Evolutionary conservation across 352 stramenopile genomes (phyloP).

Genomic region (Phytophthora quininea): DNA sequence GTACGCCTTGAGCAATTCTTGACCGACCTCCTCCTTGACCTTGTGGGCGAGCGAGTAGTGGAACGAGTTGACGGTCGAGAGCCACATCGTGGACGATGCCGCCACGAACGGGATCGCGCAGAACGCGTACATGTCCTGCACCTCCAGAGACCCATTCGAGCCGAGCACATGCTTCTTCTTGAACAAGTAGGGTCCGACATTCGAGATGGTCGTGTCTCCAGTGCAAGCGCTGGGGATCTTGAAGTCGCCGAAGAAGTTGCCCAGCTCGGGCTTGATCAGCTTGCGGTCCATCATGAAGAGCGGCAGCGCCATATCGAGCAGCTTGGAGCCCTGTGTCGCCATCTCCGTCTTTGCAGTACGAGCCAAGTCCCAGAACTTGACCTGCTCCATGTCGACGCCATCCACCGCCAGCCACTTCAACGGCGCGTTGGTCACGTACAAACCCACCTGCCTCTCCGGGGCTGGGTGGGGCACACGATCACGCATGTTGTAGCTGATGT

Average conservation of each 20-base stretch:
- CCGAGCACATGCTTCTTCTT: conserved; percentile 7
- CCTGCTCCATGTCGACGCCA: conserved; percentile 25
- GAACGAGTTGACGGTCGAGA: conserved; percentile 38
- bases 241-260: background rate
- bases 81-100: conserved; percentile 36
- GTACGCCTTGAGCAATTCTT: background rate
- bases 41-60: conserved; percentile 52
- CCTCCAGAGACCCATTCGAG: conserved; percentile 7
- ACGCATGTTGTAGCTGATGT: conserved; percentile 42
- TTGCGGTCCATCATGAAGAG: conserved; percentile 9
- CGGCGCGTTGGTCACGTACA: conserved; percentile 37
- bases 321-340: conserved; percentile 7
- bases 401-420: conserved; percentile 38
- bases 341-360: conserved; percentile 23
- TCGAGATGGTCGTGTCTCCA: conserved; percentile 38
- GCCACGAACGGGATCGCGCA: conserved; percentile 42
- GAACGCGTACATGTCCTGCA: conserved; percentile 45
- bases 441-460: conserved; percentile 27
- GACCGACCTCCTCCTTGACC: conserved; percentile 10
- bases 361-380: conserved; percentile 45
- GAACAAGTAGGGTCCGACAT: conserved; percentile 23
- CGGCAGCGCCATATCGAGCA: conserved; percentile 38
- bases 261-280: background rate
- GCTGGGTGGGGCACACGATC: background rate
- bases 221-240: conserved; percentile 18